phyloP scores from a whole-genome alignment of 129 eudicot genomes.

The Pseudognaphalium luteoalbum region DNA sequence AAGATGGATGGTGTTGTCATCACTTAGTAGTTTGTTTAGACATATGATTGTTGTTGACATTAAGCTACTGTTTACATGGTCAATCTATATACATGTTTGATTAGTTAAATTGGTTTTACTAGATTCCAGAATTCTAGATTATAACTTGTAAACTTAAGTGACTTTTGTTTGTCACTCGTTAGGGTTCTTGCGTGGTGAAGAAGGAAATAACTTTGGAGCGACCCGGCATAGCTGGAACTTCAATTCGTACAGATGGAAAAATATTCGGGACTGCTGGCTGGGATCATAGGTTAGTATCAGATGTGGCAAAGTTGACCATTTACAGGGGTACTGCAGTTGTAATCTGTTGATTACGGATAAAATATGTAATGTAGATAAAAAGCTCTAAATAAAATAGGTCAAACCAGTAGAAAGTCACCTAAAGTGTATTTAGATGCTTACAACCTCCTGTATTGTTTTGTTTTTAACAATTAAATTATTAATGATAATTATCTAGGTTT shows the following conservation, averaged over 20 bases:
- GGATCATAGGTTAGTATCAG: conserved; percentile 68
- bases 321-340: not conserved
- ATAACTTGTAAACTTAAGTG: conserved; percentile 8
- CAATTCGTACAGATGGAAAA: conserved; percentile 73
- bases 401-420: not conserved
- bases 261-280: conserved; percentile 88
- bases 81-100: not conserved
- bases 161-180: conserved; percentile 13
- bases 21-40: not conserved
- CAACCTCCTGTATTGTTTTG: not conserved
- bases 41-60: not conserved
- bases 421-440: not conserved
- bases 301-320: not conserved
- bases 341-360: not conserved
- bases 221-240: conserved; percentile 71
- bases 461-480: not conserved
- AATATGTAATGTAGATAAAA: not conserved
- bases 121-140: not conserved
- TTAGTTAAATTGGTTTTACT: not conserved
- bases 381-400: not conserved
- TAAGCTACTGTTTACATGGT: not conserved
- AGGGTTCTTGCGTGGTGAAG: conserved; percentile 74
- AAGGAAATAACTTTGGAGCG: conserved; percentile 85
- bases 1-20: too few relatives aligned
- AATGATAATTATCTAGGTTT: not conserved